phyloP scores from a whole-genome alignment of 768 basidiomycete genomes.

The Exidia glandulosa region DNA sequence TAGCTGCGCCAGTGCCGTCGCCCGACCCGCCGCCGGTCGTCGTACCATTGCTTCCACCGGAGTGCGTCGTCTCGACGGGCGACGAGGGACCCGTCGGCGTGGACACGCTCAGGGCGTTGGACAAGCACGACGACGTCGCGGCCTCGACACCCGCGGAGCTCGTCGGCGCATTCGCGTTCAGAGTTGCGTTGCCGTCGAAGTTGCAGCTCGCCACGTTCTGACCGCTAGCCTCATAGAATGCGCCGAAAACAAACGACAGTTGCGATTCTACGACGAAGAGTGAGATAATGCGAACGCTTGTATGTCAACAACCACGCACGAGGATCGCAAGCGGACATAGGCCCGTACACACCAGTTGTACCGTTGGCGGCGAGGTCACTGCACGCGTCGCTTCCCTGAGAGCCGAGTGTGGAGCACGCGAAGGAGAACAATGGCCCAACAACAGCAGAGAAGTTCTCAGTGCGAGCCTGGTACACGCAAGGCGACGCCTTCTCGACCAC shows the following conservation, averaged over 20 bases:
- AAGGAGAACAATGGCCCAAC: slow-evolving; percentile 53
- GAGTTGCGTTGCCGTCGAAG: slow-evolving; percentile 77
- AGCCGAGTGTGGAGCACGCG: slow-evolving; percentile 54
- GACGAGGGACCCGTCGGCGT: slow-evolving; percentile 35
- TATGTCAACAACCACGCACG: slow-evolving; percentile 31
- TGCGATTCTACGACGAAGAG: slow-evolving; percentile 44
- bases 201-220: slow-evolving; percentile 53
- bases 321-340: slow-evolving; percentile 68
- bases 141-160: slow-evolving; percentile 36
- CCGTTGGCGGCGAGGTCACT: slow-evolving; percentile 64
- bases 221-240: slow-evolving; percentile 58
- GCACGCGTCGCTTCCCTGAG: slow-evolving; percentile 46
- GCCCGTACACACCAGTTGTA: slow-evolving; percentile 62
- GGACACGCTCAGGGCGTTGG: slow-evolving; percentile 52
- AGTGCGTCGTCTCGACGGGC: background rate
- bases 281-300: background rate
- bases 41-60: background rate
- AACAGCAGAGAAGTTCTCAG: slow-evolving; percentile 46
- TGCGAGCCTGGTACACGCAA: slow-evolving; percentile 61
- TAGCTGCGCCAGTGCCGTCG: background rate
- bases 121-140: slow-evolving; percentile 55
- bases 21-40: background rate
- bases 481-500: slow-evolving; percentile 48
- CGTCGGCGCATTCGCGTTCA: slow-evolving; percentile 47
- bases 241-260: slow-evolving; percentile 72